Percentiles rank a stretch among this genome's conserved stretches.
phyloP scores from a whole-genome alignment of 192 early-diverging fungal species.

The Coemansia sp. region DNA sequence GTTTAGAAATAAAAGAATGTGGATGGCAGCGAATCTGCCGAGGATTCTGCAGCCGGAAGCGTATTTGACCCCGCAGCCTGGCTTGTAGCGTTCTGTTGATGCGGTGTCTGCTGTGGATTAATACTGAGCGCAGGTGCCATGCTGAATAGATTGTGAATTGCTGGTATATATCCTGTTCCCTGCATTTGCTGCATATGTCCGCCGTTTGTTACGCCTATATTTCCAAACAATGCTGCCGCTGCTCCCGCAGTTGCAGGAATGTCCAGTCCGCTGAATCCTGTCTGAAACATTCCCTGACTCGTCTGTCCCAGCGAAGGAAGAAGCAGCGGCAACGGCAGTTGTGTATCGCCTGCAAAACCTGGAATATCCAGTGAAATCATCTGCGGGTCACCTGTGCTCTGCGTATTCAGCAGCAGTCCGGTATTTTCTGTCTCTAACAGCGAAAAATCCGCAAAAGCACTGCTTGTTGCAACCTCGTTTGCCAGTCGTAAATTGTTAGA shows the following conservation, averaged over 20 bases:
- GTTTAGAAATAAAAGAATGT: slow-evolving; percentile 3
- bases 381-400: slow-evolving; percentile 1
- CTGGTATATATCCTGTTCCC: slow-evolving; percentile 7
- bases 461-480: background rate
- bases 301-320: slow-evolving; percentile 10
- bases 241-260: background rate
- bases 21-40: slow-evolving; percentile 1
- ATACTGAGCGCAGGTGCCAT: slow-evolving; percentile 7
- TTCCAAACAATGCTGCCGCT: slow-evolving; percentile 1
- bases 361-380: slow-evolving; percentile 5
- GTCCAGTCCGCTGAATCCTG: slow-evolving; percentile 1
- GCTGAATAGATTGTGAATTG: slow-evolving; percentile 22
- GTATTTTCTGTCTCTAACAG: background rate
- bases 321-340: slow-evolving; percentile 2
- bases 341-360: slow-evolving; percentile 2
- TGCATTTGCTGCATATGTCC: background rate
- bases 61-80: background rate
- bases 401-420: background rate
- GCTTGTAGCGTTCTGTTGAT: background rate
- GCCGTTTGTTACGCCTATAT: background rate
- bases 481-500: background rate
- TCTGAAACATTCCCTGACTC: background rate
- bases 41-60: background rate
- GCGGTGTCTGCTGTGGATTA: slow-evolving; percentile 1
- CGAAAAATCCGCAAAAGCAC: background rate